Conservation (phyloP, 179 eudicot species). For the Amaranthus tricolor region DNA sequence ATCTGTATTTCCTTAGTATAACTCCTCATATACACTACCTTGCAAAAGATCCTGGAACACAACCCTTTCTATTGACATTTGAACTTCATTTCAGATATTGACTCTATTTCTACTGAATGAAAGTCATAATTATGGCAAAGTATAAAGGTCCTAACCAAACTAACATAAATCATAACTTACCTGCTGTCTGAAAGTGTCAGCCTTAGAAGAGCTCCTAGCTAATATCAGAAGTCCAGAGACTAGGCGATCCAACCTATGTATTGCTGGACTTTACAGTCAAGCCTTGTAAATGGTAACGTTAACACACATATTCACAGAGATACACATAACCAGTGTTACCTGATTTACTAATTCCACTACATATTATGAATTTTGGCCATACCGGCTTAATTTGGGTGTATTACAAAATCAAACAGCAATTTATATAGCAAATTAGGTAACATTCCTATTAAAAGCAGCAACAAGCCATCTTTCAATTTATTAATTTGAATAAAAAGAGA, state of each 20-base stretch:
- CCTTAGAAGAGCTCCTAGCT: constrained; percentile 69
- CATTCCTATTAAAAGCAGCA: constrained; percentile 1
- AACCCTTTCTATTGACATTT: too few relatives aligned
- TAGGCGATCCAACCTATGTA: constrained; percentile 92
- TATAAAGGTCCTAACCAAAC: neutral
- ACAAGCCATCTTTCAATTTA: neutral
- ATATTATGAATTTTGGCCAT: too few relatives aligned
- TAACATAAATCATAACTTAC: constrained; percentile 29
- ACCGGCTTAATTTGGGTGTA: too few relatives aligned
- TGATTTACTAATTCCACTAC: too few relatives aligned
- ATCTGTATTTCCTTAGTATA: too few relatives aligned
- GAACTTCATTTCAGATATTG: too few relatives aligned
- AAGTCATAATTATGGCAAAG: neutral
- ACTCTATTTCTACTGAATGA: too few relatives aligned
- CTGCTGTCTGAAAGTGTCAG: constrained; percentile 76
- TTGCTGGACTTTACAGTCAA: constrained; percentile 58
- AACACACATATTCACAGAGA: neutral
- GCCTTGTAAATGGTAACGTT: constrained; percentile 20
- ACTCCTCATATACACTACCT: too few relatives aligned
- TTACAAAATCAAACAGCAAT: too few relatives aligned
- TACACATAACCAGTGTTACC: neutral
- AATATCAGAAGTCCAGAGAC: constrained; percentile 93
- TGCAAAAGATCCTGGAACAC: too few relatives aligned
- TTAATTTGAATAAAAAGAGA: constrained; percentile 1
- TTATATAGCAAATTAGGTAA: too few relatives aligned